A percentile compares a stretch with the other conserved stretches of the same genome.
Conservation (phyloP, 2,329 filamentous ascomycete genomes). For the Epichloe glyceriae region DNA sequence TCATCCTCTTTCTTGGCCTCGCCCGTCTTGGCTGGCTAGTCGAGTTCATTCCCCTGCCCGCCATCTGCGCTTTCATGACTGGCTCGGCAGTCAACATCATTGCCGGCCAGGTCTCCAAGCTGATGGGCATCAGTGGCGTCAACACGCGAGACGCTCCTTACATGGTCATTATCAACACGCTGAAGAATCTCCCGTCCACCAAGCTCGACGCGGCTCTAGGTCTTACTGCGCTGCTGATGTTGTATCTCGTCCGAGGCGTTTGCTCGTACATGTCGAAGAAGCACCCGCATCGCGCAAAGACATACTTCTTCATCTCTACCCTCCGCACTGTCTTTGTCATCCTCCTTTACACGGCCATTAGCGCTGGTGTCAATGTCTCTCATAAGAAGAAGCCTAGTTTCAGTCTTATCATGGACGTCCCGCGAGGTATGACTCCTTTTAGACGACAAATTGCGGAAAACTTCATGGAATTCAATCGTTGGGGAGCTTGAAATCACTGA, state of each 20-base stretch:
- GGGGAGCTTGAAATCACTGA: not conserved
- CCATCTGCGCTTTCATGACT: conserved; percentile 43
- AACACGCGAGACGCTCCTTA: conserved; percentile 37
- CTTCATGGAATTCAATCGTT: not conserved
- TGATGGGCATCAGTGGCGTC: conserved; percentile 36
- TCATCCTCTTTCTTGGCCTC: conserved; percentile 36
- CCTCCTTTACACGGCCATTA: conserved; percentile 65
- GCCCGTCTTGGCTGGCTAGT: conserved; percentile 40
- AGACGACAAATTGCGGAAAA: not conserved
- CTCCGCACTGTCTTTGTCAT: conserved; percentile 72
- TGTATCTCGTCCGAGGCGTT: conserved; percentile 51
- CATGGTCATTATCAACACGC: conserved; percentile 36
- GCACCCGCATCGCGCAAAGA: conserved; percentile 51
- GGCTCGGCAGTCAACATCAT: conserved; percentile 38
- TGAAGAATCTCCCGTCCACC: conserved; percentile 32
- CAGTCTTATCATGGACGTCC: conserved; percentile 53
- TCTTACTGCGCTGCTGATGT: conserved; percentile 51
- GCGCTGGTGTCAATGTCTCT: conserved; percentile 55
- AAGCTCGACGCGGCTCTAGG: conserved; percentile 63
- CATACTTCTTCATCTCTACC: conserved; percentile 68
- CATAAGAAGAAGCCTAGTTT: conserved; percentile 44
- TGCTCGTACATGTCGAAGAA: conserved; percentile 54
- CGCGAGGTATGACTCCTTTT: conserved; percentile 39
- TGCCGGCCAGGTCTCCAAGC: conserved; percentile 35
- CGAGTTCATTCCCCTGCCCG: conserved; percentile 39